Base-by-base conservation (phyloP, 805 yeast species). In the Candida manassasensis region DNA sequence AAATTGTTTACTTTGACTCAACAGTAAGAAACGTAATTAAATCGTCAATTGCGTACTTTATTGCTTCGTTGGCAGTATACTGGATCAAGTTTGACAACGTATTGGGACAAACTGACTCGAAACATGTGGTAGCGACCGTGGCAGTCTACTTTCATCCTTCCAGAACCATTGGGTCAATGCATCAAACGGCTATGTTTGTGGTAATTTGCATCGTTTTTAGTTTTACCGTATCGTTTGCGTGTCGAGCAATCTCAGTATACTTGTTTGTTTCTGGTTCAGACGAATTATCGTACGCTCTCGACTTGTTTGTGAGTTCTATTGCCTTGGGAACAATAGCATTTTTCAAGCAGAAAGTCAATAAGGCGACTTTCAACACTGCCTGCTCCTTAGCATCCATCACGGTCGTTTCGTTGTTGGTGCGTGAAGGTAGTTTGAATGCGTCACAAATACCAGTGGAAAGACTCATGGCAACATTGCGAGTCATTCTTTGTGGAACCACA, bases 131-230 rank as follows among this genome's bases (percentile, higher is more conserved):
- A 3, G 87, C 94, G 25, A 86, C 95, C 0, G 81, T 81, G 7
- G 82, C 85, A 1, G 93, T 85, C 2, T 86, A 86, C 55, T 85
- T 86, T 63, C 93, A 85, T 50, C 87, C 95, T 0, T 73, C 89
- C 2, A 57, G 95, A 32, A 72, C 93, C 0, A 73, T 75, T 38
- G 95, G 95, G 0, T 75, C 85, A 13, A 85, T 85, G 90, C 72
- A 78, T 40, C 87, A 85, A 50, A 79, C 88, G 9, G 54, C 82
- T 12, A 51, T 75, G 29, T 86, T 76, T 57, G 89, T 81, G 3
- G 45, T 68, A 0, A 38, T 74, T 2, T 64, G 87, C 1, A 56
- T 84, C 11, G 35, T 63, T 3, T 85, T 67, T 59, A 73, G 78
- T 29, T 71, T 76, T 36, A 36, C 66, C 0, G 69, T 79, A 6